phyloP scores from a whole-genome alignment of 2,329 filamentous ascomycete species.

The Alternaria postmessia region DNA sequence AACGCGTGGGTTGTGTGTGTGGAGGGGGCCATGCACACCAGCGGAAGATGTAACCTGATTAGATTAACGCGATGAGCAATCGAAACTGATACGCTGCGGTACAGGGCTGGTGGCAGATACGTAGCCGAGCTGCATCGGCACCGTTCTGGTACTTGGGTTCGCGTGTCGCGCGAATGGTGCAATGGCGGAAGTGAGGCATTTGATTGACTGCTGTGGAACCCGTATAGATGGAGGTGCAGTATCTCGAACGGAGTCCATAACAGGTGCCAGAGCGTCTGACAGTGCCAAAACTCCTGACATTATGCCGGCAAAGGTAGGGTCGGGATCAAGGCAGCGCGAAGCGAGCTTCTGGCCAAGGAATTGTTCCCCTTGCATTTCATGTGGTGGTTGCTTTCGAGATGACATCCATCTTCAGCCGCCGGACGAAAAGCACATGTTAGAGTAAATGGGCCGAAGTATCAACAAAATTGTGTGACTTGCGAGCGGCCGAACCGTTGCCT shows the following conservation, averaged over 20 bases:
- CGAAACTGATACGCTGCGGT: conserved; percentile 32
- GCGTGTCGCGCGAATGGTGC: conserved; percentile 32
- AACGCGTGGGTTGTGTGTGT: conserved; percentile 12
- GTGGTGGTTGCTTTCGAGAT: conserved; percentile 12
- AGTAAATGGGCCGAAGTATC: conserved; percentile 23
- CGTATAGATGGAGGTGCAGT: conserved; percentile 4
- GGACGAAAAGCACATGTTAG: conserved; percentile 16
- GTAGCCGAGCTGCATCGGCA: conserved; percentile 33
- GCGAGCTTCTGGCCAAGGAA: background rate
- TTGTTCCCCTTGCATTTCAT: conserved; percentile 4
- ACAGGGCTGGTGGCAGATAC: conserved; percentile 27
- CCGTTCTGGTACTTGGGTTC: conserved; percentile 36
- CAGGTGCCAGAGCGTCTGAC: background rate
- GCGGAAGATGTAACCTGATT: conserved; percentile 44
- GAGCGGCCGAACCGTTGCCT: conserved; percentile 22
- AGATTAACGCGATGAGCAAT: conserved; percentile 39
- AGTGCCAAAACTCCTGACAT: background rate
- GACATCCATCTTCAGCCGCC: conserved; percentile 19
- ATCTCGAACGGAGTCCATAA: background rate
- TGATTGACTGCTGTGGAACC: conserved; percentile 15
- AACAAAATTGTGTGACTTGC: conserved; percentile 21
- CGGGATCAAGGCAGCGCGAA: background rate
- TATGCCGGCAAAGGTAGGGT: background rate
- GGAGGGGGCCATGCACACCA: conserved; percentile 30
- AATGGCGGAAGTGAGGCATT: conserved; percentile 25